These are phyloP conservation scores for Saussurea involucrata DNA, from an alignment of 129 eudicot genomes.

Conservation along the genomic window DNA sequence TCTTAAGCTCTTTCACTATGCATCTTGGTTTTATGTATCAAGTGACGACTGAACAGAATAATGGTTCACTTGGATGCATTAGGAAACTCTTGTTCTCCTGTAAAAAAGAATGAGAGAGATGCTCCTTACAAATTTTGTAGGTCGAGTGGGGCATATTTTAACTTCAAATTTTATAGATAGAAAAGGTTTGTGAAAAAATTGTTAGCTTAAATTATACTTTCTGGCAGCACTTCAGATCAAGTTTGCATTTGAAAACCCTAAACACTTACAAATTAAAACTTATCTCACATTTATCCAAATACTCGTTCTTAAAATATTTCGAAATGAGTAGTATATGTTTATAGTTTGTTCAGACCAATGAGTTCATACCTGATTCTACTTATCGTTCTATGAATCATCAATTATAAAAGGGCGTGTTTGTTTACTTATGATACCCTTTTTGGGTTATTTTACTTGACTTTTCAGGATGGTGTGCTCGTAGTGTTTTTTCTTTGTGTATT, in stretches of 20 bases:
- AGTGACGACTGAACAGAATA: not conserved
- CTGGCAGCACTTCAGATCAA: not conserved
- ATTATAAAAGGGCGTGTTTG: conserved; percentile 2
- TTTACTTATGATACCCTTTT: not conserved
- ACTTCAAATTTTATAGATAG: not conserved
- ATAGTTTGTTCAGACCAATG: not conserved
- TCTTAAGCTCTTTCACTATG: not conserved
- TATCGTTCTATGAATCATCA: not conserved
- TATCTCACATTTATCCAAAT: not conserved
- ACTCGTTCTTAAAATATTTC: not conserved
- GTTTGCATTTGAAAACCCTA: not conserved
- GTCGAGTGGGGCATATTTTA: not conserved
- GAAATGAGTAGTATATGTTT: not conserved
- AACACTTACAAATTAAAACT: not conserved
- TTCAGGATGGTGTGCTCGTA: conserved; percentile 28
- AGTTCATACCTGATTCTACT: not conserved
- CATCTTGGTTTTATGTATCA: not conserved
- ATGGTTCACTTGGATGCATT: not conserved
- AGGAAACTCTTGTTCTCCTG: not conserved
- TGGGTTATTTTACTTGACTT: not conserved
- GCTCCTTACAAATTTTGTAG: not conserved
- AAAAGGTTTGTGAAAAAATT: not conserved
- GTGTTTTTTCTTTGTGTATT: conserved; percentile 4
- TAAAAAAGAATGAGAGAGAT: not conserved
- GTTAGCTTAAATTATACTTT: not conserved